Conservation (phyloP, 345 rosid genomes). For the Mallotus nudiflorus region DNA sequence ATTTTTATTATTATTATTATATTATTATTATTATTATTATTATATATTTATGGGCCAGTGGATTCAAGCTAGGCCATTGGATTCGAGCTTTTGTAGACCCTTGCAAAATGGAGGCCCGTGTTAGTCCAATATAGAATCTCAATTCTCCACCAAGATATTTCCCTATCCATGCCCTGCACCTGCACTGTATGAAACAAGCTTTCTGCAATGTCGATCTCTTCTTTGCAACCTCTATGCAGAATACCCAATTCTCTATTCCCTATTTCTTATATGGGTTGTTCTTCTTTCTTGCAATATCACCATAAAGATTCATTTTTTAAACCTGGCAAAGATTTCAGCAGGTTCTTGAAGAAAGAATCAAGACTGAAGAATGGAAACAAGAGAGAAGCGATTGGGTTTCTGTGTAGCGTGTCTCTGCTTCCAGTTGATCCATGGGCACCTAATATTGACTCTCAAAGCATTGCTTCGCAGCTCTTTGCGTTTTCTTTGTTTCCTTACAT, state of each 20-base stretch:
- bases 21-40: no score
- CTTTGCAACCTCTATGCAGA: conserved; percentile 22
- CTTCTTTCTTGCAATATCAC: conserved; percentile 23
- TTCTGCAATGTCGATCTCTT: conserved; percentile 18
- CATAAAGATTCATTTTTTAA: conserved; percentile 6
- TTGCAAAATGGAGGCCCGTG: no score
- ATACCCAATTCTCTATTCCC: conserved; percentile 17
- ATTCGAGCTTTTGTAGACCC: no score
- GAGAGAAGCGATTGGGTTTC: conserved; percentile 29
- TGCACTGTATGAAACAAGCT: no score
- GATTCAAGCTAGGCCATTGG: no score
- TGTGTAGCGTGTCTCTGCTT: conserved; percentile 49
- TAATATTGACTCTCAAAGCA: conserved; percentile 69
- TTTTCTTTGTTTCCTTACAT: conserved; percentile 79
- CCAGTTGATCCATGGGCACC: conserved; percentile 95
- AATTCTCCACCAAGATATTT: neutral
- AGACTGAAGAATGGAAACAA: conserved; percentile 18
- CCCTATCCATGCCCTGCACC: neutral
- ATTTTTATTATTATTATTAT: no score
- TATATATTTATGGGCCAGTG: no score
- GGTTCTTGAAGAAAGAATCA: conserved; percentile 13
- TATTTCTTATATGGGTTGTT: conserved; percentile 17
- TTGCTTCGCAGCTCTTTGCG: conserved; percentile 81
- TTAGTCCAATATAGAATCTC: neutral
- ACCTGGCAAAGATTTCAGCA: conserved; percentile 20